phyloP scores from a whole-genome alignment of 2,329 filamentous ascomycete species.

The Aspergillus caelatus region DNA sequence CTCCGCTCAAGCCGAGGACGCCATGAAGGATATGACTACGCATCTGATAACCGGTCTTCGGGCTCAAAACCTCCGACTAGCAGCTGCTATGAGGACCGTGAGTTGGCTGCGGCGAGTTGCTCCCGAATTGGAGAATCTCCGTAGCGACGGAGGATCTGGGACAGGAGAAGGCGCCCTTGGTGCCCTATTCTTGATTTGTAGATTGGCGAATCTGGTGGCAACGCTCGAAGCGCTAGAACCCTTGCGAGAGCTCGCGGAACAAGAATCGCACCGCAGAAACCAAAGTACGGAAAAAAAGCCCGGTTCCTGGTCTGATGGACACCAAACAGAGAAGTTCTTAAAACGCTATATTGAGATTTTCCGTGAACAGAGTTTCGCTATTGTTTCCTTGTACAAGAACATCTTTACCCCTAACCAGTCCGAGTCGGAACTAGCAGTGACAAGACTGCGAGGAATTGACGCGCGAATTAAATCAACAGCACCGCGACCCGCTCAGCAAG shows the following conservation, averaged over 20 bases:
- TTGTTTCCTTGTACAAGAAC: conserved; percentile 90
- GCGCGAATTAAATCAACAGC: conserved; percentile 28
- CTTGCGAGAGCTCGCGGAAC: conserved; percentile 83
- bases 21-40: conserved; percentile 84
- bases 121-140: conserved; percentile 68
- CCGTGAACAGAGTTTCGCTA: conserved; percentile 93
- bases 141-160: conserved; percentile 29
- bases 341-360: conserved; percentile 98
- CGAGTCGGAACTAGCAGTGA: conserved; percentile 33
- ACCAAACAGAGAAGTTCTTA: conserved; percentile 90
- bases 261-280: conserved; percentile 64
- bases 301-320: conserved; percentile 59
- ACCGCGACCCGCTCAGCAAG: conserved; percentile 22
- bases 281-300: conserved; percentile 29
- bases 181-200: conserved; percentile 83
- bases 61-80: conserved; percentile 78
- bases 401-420: conserved; percentile 70
- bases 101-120: conserved; percentile 87
- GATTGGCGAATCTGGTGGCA: conserved; percentile 74
- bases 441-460: conserved; percentile 31
- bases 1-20: conserved; percentile 74
- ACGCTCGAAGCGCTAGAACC: conserved; percentile 85
- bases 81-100: conserved; percentile 85
- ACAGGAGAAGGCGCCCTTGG: conserved; percentile 70
- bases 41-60: conserved; percentile 80